A percentile compares a stretch with the other conserved stretches of the same genome.
phyloP scores from a whole-genome alignment of 805 yeast genomes.

The Zygosaccharomyces gambellarensis region DNA sequence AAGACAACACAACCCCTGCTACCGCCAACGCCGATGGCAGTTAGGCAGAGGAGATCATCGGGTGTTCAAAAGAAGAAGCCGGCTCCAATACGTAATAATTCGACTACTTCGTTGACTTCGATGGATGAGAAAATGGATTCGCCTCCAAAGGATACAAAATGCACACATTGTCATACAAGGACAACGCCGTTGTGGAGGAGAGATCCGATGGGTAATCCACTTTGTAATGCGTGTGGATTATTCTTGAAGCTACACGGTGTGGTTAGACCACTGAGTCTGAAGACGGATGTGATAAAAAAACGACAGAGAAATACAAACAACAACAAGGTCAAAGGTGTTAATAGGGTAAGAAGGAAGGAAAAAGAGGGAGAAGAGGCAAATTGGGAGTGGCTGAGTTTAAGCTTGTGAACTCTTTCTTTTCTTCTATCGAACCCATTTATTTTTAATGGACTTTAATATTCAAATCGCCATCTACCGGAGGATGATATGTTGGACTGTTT shows the following conservation, averaged over 20 bases:
- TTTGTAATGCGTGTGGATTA: slow-evolving; percentile 94
- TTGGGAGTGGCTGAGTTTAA: slow-evolving; percentile 18
- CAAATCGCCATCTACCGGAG: background rate
- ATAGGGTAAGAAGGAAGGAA: slow-evolving; percentile 1
- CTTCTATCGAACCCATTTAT: background rate
- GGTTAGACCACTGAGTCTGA: slow-evolving; percentile 80
- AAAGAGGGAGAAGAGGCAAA: slow-evolving; percentile 10
- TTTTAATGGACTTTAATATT: background rate
- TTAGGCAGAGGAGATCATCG: slow-evolving; percentile 8
- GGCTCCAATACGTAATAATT: slow-evolving; percentile 5
- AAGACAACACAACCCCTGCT: background rate
- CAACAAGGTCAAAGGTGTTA: slow-evolving; percentile 3
- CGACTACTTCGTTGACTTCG: slow-evolving; percentile 12
- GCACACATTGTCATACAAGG: slow-evolving; percentile 83
- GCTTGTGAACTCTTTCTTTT: slow-evolving; percentile 5
- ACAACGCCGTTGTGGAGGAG: slow-evolving; percentile 95
- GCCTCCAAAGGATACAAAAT: slow-evolving; percentile 36
- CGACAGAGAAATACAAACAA: slow-evolving; percentile 55
- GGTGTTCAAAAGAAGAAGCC: slow-evolving; percentile 12
- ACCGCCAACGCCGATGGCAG: background rate
- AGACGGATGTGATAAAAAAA: slow-evolving; percentile 88
- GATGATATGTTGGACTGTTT: background rate
- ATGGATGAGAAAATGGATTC: slow-evolving; percentile 7
- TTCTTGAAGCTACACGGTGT: slow-evolving; percentile 89
- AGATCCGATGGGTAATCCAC: slow-evolving; percentile 81